Evolutionary conservation across 768 basidiomycete genomes (phyloP), one percentile per base, ranked within the genome.

Genomic region (Auriscalpium microsporum): DNA sequence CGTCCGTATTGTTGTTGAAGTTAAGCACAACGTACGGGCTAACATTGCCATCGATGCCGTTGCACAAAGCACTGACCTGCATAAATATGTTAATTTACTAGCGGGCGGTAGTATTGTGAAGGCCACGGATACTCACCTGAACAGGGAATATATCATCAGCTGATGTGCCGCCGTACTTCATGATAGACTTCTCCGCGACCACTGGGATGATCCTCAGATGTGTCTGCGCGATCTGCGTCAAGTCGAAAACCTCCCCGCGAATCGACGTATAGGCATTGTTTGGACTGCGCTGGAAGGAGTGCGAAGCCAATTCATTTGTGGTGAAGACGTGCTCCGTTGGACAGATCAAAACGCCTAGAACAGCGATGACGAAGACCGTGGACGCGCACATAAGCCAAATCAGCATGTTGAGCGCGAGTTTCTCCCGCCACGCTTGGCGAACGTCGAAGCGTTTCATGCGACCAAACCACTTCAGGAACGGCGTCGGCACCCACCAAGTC

Each of bases 361-460:
- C 69, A 10, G 90, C 91, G 64, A 98, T 94, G 64, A 99, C 88
- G 69, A 99, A 98, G 48, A 94, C 78, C 1, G 92, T 86, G 62
- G 82, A 83, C n/a, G 70, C 86, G 59, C 94, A 97, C 34, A 90
- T 75, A 65, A 96, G 83, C 95, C 94, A 97, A 63, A 99, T 98
- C 71, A 99, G 75, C 56, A 99, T 70, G 69, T 98, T 97, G 65
- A 97, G 80, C 3, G 92, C 90, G 1, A 97, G 76, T 70, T 99
- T 98, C 72, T 98, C 96, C 56, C 95, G 76, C 96, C 96, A 99
- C 1, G 96, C 96, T 69, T 97, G 93, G 23, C 88, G 82, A 21
- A 99, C 78, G 64, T 99, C 96, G 59, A 86, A 69, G 8, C 95
- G 86, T 73, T 97, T 96, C 94, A 97, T 96, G 33, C 90, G 78